Evolutionary conservation across 495 filamentous ascomycete species (phyloP), one percentile per base, ranked within the genome.

Genomic region (Lasiosphaeris hirsuta): DNA sequence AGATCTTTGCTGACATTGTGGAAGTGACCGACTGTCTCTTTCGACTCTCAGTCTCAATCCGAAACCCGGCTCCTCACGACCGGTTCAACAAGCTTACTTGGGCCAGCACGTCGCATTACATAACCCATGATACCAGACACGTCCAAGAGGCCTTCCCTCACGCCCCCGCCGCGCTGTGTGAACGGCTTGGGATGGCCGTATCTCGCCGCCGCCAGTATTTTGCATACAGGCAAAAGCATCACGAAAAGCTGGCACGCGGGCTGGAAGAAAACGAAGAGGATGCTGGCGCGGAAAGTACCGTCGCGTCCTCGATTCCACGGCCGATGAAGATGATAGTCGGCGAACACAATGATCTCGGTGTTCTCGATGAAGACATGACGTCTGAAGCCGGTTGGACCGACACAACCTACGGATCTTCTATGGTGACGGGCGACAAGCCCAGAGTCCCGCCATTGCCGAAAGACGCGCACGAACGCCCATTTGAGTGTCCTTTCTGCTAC

Each of bases 171-270:
- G n/a, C 1, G 2, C 47, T 78, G 1, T 43, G 61, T 1, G 48
- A 68, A 14, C 66, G 74, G 10, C 68, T 81, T 3, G 77, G 76
- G 7, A 70, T 66, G 43, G 72, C 74, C 4, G 76, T 74, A 19
- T 73, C 73, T 4, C 61, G 65, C 18, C 58, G 77, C 34, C 72
- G 74, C 5, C 67, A 74, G 17, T 77, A 70, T 54, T 63, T 79
- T 7, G 67, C 55, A 41, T 80, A 80, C 44, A 63, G 74, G 5
- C 64, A 76, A 57, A 55, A 60, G 18, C 78, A 78, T 56, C 69
- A 69, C 46, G 40, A 44, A 7, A 78, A 75, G 58, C 58, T 78
- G 0, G 51, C 65, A 2, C 58, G 60, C 19, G 68, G 63, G n/a
- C 62, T 65, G 33, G 61, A 65, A 10, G 33, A 45, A 0, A 34